phyloP scores from a whole-genome alignment of 441 rosid species.

The Kokia cookei region DNA sequence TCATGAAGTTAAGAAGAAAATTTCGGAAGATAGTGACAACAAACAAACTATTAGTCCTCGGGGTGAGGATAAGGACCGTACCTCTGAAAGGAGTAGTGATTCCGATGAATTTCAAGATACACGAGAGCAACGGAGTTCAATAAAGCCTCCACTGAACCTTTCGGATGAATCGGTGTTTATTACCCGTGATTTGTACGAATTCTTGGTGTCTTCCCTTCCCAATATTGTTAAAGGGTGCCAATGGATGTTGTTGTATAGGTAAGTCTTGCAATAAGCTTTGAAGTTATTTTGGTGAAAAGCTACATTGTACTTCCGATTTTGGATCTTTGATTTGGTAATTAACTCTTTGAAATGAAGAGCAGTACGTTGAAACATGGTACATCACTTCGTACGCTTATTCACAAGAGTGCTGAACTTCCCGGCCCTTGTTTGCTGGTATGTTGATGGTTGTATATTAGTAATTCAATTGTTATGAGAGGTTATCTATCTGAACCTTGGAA shows the following conservation, averaged over 20 bases:
- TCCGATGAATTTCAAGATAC: slow-evolving; percentile 28
- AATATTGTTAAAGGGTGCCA: slow-evolving; percentile 81
- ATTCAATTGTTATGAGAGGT: not conserved
- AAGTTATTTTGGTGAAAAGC: slow-evolving; percentile 5
- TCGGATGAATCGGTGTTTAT: slow-evolving; percentile 58
- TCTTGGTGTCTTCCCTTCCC: slow-evolving; percentile 73
- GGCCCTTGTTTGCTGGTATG: slow-evolving; percentile 88
- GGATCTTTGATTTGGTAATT: slow-evolving; percentile 29
- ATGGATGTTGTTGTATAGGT: slow-evolving; percentile 90
- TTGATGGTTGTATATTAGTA: not conserved
- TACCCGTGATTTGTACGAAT: slow-evolving; percentile 57
- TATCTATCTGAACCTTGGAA: not conserved
- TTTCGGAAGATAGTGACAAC: slow-evolving; percentile 6
- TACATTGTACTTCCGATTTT: slow-evolving; percentile 1
- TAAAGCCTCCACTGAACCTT: slow-evolving; percentile 37
- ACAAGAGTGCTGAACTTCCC: slow-evolving; percentile 65
- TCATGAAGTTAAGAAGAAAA: slow-evolving; percentile 14
- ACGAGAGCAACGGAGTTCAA: slow-evolving; percentile 26
- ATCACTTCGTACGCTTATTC: slow-evolving; percentile 85
- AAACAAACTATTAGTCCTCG: slow-evolving; percentile 8
- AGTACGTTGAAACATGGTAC: slow-evolving; percentile 95
- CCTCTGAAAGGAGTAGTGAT: slow-evolving; percentile 33
- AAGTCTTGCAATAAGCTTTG: slow-evolving; percentile 14
- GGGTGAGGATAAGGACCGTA: slow-evolving; percentile 16
- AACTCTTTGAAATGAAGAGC: slow-evolving; percentile 75